A percentile compares a stretch with the other conserved stretches of the same genome.
phyloP scores from a whole-genome alignment of 371 early-diverging fungal species.

The Basidiobolus meristosporus region DNA sequence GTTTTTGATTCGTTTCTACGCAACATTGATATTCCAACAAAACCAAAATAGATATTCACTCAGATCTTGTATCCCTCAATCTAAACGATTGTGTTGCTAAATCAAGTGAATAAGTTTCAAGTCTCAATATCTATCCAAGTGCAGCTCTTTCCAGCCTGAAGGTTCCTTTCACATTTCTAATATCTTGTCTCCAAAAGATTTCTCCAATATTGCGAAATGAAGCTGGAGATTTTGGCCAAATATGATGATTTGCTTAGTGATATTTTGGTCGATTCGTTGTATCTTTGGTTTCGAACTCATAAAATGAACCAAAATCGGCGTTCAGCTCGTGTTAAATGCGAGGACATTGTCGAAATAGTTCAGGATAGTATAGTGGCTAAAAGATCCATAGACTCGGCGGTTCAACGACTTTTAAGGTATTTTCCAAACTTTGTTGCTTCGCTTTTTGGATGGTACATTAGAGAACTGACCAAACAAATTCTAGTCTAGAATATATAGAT shows the following conservation, averaged over 20 bases:
- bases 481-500: constrained; percentile 7
- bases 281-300: constrained; percentile 11
- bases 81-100: no score
- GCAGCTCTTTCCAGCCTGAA: no score
- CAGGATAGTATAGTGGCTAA: not conserved
- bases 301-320: constrained; percentile 10
- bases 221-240: not conserved
- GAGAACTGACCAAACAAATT: not conserved
- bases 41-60: no score
- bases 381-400: not conserved
- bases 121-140: no score
- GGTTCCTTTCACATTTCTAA: no score
- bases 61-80: no score
- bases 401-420: not conserved
- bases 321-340: not conserved
- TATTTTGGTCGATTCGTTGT: constrained; percentile 13
- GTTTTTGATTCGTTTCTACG: no score
- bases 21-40: no score
- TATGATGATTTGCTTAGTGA: constrained; percentile 19
- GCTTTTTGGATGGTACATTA: no score
- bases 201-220: not conserved
- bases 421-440: no score
- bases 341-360: not conserved
- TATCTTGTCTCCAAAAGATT: no score
- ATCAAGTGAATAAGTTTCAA: no score